Evolutionary conservation across 495 filamentous ascomycete species (phyloP).

Genomic region (Ramalina peruviana): DNA sequence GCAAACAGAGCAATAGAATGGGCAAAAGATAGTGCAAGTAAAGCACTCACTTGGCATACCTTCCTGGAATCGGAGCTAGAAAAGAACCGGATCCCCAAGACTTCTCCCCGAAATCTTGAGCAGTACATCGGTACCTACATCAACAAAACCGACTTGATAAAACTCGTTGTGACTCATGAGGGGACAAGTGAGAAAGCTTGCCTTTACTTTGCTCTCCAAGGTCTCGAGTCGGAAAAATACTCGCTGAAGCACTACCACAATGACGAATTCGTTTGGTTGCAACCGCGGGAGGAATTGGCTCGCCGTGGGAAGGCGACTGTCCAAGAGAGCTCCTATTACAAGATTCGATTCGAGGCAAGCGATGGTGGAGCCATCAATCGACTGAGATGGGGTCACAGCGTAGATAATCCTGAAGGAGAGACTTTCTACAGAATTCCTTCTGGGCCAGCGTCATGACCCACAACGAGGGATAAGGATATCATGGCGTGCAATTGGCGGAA

Average conservation of each 20-base stretch:
- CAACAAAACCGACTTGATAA: background rate
- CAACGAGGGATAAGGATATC: no score
- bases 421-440: no score
- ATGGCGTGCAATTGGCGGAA: no score
- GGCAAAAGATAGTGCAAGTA: background rate
- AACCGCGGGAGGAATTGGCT: slow-evolving; percentile 4
- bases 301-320: slow-evolving; percentile 5
- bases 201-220: background rate
- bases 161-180: background rate
- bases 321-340: slow-evolving; percentile 1
- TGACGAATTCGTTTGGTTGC: slow-evolving; percentile 12
- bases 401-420: background rate
- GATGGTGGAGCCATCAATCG: background rate
- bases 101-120: background rate
- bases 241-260: slow-evolving; percentile 9
- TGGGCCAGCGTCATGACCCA: no score
- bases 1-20: slow-evolving; percentile 6
- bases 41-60: background rate
- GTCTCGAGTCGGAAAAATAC: background rate
- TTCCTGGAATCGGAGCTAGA: background rate
- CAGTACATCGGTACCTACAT: slow-evolving; percentile 4
- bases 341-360: background rate
- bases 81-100: background rate
- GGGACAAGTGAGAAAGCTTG: no score
- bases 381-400: slow-evolving; percentile 3